These are phyloP conservation scores for Scenedesmus sp. DNA, from an alignment of 163 green algal species.

Conservation along the genomic window DNA sequence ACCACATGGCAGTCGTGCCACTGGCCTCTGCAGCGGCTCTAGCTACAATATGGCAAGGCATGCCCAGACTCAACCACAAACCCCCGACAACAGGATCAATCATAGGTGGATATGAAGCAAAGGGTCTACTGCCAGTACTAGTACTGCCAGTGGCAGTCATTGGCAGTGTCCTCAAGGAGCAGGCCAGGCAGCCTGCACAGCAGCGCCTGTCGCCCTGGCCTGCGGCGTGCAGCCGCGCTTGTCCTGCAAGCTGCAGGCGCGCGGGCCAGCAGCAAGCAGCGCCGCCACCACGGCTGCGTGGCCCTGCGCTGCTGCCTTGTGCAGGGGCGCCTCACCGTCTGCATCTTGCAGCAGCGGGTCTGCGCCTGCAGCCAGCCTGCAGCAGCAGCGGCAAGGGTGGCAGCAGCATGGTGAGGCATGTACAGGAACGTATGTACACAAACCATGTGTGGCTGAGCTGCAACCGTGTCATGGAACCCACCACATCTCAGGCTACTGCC, in stretches of 20 bases:
- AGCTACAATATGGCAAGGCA: too few relatives aligned
- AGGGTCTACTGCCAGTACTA: too few relatives aligned
- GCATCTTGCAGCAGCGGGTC: constrained; percentile 59
- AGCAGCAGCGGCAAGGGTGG: neutral
- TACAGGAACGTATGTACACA: too few relatives aligned
- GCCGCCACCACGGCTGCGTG: constrained; percentile 41
- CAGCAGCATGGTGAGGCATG: neutral
- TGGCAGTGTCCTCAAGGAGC: neutral
- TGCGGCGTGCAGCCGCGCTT: constrained; percentile 22
- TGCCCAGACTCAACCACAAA: too few relatives aligned
- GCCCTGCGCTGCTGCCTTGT: constrained; percentile 72
- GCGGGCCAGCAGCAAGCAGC: constrained; percentile 22
- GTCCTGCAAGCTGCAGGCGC: constrained; percentile 7
- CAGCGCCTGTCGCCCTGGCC: constrained; percentile 10
- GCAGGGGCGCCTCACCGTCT: constrained; percentile 73
- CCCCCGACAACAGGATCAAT: too few relatives aligned
- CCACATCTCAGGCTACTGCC: neutral
- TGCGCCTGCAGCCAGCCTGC: constrained; percentile 61
- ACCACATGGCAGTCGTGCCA: too few relatives aligned
- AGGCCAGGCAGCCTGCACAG: constrained; percentile 24
- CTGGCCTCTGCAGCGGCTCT: too few relatives aligned
- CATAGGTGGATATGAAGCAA: too few relatives aligned
- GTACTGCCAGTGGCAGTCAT: neutral
- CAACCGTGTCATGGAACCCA: neutral
- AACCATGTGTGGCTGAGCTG: neutral